Evolutionary conservation across 441 rosid species (phyloP).

Genomic region (Hura crepitans): DNA sequence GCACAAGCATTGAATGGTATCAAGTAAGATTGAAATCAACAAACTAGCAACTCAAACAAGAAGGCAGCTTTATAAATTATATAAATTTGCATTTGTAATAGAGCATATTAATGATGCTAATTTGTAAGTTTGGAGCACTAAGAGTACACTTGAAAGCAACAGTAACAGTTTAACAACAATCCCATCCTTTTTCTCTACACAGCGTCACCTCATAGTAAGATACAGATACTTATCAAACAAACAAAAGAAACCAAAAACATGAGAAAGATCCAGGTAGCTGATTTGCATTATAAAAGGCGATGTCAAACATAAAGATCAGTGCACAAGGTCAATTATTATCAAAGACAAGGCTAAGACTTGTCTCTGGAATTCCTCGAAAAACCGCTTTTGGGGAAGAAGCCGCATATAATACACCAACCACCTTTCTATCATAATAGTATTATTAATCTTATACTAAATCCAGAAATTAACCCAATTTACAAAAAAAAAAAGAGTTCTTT

Average conservation of each 20-base stretch:
- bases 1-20: constrained; percentile 29
- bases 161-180: not conserved
- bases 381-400: not conserved
- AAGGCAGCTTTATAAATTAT: not conserved
- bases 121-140: not conserved
- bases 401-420: not conserved
- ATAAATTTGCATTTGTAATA: not conserved
- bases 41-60: not conserved
- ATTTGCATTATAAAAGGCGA: not conserved
- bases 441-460: not conserved
- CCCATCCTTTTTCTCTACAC: not conserved
- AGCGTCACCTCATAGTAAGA: not conserved
- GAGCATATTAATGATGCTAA: not conserved
- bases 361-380: not conserved
- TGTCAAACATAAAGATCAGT: too few species aligned
- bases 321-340: not conserved
- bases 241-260: not conserved
- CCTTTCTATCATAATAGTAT: not conserved
- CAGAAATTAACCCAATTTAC: not conserved
- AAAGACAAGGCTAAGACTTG: not conserved
- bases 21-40: constrained; percentile 9
- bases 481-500: not conserved
- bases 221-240: not conserved
- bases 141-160: not conserved
- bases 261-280: not conserved